Evolutionary conservation across 805 yeast species (phyloP).

Genomic region (Candida methanosorbosa): DNA sequence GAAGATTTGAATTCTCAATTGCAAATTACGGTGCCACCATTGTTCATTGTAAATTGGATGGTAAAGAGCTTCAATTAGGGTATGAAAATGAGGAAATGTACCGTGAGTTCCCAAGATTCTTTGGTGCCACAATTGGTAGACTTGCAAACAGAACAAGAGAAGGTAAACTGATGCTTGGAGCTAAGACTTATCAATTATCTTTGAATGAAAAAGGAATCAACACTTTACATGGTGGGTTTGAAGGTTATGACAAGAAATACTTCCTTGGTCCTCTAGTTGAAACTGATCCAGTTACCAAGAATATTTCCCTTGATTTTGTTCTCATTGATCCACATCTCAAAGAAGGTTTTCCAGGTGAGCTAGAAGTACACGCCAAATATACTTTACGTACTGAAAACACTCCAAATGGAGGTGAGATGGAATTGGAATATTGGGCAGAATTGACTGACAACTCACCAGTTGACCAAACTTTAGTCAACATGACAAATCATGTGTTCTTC

Average conservation of each 20-base stretch:
- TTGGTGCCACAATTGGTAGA: conserved; percentile 62
- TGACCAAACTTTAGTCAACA: conserved; percentile 41
- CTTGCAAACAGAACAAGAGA: conserved; percentile 49
- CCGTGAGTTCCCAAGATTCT: conserved; percentile 32
- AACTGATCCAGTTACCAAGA: conserved; percentile 23
- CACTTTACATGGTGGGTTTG: conserved; percentile 46
- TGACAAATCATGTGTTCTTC: conserved; percentile 61
- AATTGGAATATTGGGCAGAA: conserved; percentile 38
- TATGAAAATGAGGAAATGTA: conserved; percentile 26
- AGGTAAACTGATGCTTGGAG: conserved; percentile 34
- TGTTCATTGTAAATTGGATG: conserved; percentile 32
- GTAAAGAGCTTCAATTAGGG: conserved; percentile 30
- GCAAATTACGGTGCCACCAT: conserved; percentile 46
- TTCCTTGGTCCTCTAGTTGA: conserved; percentile 48
- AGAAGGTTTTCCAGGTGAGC: conserved; percentile 57
- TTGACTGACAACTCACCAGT: conserved; percentile 22
- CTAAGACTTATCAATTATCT: conserved; percentile 30
- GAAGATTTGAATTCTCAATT: conserved; percentile 29
- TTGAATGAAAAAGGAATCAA: conserved; percentile 30
- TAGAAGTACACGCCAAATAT: conserved; percentile 38
- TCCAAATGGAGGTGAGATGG: conserved; percentile 27
- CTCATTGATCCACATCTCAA: conserved; percentile 37
- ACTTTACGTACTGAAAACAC: conserved; percentile 25
- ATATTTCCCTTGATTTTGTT: conserved; percentile 27
- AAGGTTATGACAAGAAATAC: conserved; percentile 41